Conservation (phyloP, 805 yeast species). For the Starmerella bombi region DNA sequence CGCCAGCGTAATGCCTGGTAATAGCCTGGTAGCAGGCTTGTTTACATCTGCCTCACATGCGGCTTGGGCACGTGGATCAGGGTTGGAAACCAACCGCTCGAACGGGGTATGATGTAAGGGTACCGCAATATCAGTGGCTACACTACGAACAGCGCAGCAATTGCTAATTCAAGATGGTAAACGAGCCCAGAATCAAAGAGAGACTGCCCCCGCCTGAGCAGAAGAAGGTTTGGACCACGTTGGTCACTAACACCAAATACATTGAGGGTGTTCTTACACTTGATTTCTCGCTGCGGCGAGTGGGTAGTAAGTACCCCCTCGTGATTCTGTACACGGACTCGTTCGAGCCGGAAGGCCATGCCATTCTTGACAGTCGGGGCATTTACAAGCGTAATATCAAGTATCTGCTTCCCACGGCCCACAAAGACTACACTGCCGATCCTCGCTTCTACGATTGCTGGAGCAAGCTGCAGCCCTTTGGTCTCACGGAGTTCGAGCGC, state of each 20-base stretch:
- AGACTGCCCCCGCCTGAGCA: neutral
- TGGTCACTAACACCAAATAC: constrained; percentile 41
- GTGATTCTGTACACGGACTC: constrained; percentile 43
- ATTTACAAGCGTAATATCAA: constrained; percentile 34
- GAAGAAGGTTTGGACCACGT: constrained; percentile 39
- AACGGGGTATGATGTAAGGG: too few species aligned
- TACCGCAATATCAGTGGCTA: too few species aligned
- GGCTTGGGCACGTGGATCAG: too few species aligned
- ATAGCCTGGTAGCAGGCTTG: too few species aligned
- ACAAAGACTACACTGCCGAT: constrained; percentile 38
- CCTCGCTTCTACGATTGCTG: constrained; percentile 47
- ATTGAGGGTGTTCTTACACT: constrained; percentile 40
- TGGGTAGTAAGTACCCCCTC: constrained; percentile 37
- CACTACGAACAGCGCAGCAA: too few species aligned
- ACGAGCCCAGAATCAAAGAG: neutral
- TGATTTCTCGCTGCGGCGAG: constrained; percentile 34
- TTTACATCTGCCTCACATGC: too few species aligned
- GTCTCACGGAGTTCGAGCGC: constrained; percentile 38
- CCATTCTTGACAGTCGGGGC: constrained; percentile 29
- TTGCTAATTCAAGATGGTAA: too few species aligned
- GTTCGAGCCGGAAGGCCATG: constrained; percentile 33
- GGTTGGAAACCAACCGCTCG: too few species aligned
- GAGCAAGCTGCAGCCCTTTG: constrained; percentile 47
- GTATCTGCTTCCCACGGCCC: constrained; percentile 33
- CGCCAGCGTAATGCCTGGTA: too few species aligned